Percentiles rank a stretch among this genome's conserved stretches.
Evolutionary conservation across 192 early-diverging fungal species (phyloP).

Genomic region (Backusella luteola): DNA sequence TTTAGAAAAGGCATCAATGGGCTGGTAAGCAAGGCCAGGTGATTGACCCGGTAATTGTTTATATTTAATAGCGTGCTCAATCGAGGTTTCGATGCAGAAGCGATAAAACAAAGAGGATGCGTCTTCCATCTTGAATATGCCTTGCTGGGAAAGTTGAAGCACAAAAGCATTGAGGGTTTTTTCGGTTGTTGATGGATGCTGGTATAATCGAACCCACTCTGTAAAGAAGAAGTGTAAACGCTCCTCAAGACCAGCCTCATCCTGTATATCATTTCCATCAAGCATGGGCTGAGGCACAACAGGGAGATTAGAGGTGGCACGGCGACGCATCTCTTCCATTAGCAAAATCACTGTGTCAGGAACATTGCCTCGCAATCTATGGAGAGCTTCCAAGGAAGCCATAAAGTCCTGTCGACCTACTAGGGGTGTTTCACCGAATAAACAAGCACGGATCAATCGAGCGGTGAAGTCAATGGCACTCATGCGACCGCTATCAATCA

Average conservation of each 20-base stretch:
- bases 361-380: slow-evolving; percentile 59
- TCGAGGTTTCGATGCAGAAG: slow-evolving; percentile 80
- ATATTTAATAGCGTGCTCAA: slow-evolving; percentile 73
- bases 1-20: slow-evolving; percentile 91
- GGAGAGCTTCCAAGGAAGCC: slow-evolving; percentile 74
- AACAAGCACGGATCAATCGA: slow-evolving; percentile 68
- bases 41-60: slow-evolving; percentile 34
- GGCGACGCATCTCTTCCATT: slow-evolving; percentile 56
- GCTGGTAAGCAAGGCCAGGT: slow-evolving; percentile 71
- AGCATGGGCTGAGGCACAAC: slow-evolving; percentile 41
- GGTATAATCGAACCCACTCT: slow-evolving; percentile 81
- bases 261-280: slow-evolving; percentile 67
- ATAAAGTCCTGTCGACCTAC: slow-evolving; percentile 58
- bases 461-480: slow-evolving; percentile 77
- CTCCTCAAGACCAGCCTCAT: slow-evolving; percentile 61
- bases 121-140: slow-evolving; percentile 70
- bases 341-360: slow-evolving; percentile 53
- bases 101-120: slow-evolving; percentile 89
- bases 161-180: slow-evolving; percentile 66
- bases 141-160: slow-evolving; percentile 33
- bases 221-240: slow-evolving; percentile 65
- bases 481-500: slow-evolving; percentile 75
- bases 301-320: slow-evolving; percentile 49
- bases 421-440: slow-evolving; percentile 56
- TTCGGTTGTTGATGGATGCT: slow-evolving; percentile 70